Percentiles rank a stretch among this genome's conserved stretches.
phyloP scores from a whole-genome alignment of 1,284 basidiomycete species.

The Mycena sp. region DNA sequence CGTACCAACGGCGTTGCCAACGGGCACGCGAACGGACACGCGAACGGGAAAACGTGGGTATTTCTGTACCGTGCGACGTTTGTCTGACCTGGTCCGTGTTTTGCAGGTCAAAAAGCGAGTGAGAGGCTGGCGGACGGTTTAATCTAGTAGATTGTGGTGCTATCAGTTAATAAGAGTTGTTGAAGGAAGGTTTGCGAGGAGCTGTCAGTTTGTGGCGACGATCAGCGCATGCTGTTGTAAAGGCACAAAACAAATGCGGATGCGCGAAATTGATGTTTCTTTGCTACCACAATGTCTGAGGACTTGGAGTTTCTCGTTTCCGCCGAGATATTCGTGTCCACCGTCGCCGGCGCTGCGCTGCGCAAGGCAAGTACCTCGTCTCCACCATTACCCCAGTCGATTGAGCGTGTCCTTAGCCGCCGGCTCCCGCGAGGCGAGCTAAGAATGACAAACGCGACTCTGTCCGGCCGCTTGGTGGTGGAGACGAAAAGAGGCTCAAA shows the following conservation, averaged over 20 bases:
- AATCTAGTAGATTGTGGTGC: conserved; percentile 29
- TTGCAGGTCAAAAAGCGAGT: conserved; percentile 34
- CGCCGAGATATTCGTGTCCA: conserved; percentile 75
- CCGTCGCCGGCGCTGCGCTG: conserved; percentile 59
- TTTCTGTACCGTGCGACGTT: background rate
- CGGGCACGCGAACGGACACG: conserved; percentile 48
- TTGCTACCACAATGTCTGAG: conserved; percentile 30
- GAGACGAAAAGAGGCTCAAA: conserved; percentile 66
- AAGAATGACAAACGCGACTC: conserved; percentile 73
- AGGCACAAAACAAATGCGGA: conserved; percentile 12
- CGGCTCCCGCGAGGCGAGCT: conserved; percentile 48
- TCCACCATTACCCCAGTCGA: conserved; percentile 14
- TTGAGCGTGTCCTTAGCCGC: conserved; percentile 37
- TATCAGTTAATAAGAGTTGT: conserved; percentile 25
- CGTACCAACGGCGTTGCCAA: conserved; percentile 52
- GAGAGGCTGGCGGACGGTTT: conserved; percentile 8
- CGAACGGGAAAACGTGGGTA: conserved; percentile 46
- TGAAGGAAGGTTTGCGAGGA: background rate
- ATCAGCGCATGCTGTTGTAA: background rate
- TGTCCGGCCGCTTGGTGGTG: conserved; percentile 46
- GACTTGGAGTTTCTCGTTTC: conserved; percentile 48
- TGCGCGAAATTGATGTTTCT: background rate
- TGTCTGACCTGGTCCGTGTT: background rate
- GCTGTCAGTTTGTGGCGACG: background rate
- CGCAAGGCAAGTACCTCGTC: conserved; percentile 75